Conservation (phyloP, 768 basidiomycete species). For the Kwoniella botswanensis region DNA sequence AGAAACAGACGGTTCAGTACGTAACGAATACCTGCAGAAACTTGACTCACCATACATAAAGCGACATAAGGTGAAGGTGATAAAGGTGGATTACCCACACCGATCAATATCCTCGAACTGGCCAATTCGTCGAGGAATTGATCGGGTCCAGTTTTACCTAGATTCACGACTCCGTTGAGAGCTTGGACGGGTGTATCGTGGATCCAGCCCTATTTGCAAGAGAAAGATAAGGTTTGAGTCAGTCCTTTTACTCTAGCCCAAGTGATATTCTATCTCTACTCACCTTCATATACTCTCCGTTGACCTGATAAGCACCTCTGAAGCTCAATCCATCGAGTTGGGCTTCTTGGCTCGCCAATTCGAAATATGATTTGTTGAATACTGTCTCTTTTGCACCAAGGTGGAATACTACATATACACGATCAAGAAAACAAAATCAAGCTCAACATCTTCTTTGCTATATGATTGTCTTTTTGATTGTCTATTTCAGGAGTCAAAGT, state of each 20-base stretch:
- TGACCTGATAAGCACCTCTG: constrained; percentile 12
- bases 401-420: constrained; percentile 2
- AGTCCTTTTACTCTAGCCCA: no score
- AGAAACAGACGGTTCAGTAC: neutral
- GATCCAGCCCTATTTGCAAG: constrained; percentile 2
- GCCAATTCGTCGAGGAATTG: constrained; percentile 2
- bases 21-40: neutral
- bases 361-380: constrained; percentile 13
- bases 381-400: neutral
- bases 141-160: constrained; percentile 3
- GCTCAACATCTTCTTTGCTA: neutral
- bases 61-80: constrained; percentile 12
- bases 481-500: no score
- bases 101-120: constrained; percentile 9
- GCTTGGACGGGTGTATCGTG: constrained; percentile 5
- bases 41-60: neutral
- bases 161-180: neutral
- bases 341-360: neutral
- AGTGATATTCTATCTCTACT: neutral
- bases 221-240: neutral
- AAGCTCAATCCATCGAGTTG: neutral
- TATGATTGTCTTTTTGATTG: no score
- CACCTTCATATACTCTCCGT: constrained; percentile 14
- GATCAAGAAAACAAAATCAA: neutral
- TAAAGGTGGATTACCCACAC: constrained; percentile 11